Evolutionary conservation across 495 filamentous ascomycete genomes (phyloP), one percentile per base, ranked within the genome.

Genomic region (Aspergillus mulundensis): DNA sequence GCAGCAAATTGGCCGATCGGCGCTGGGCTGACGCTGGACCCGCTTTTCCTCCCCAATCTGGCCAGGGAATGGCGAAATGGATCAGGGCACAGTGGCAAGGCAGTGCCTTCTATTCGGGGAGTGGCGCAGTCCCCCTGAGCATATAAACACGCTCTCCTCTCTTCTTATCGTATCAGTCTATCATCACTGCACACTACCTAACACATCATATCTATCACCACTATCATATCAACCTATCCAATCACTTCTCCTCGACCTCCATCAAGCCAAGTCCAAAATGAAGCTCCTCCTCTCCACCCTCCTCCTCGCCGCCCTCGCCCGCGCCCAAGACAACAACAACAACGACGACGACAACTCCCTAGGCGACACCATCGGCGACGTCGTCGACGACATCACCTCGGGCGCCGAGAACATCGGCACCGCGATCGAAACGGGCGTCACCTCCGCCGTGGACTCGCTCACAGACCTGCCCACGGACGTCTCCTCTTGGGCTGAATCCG

Each of bases 251-350:
- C n/a, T n/a, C n/a, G n/a, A n/a, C n/a, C n/a, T 5, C 7, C 28
- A 12, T 11, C 43, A 53, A 36, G 14, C 21, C 44, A 34, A 23
- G 32, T 11, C 4, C 40, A 54, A 34, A 61, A 57, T 55, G 60
- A 53, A 62, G 32, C 28, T 59, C 55, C 44, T 59, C 53, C 44
- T 53, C 21, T 45, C 55, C 51, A 19, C 46, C 47, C 56, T 63
- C 53, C 47, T 66, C 60, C 20, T 54, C 34, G 15, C 55, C 53
- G 49, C 61, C 28, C 36, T 53, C 58, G 43, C 62, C 15, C 14
- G n/a, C 15, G 38, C 39, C 45, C 39, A 51, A 49, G 40, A 36
- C 40, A 28, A 40, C 49, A 40, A 24, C 55, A 53, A 19, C 45
- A 8, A 25, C 23, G 23, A 50, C 47, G 32, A 39, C 47, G 15